These are phyloP conservation scores for Pestalotiopsis sp. DNA, from an alignment of 2,329 filamentous ascomycete species.

Conservation along the genomic window DNA sequence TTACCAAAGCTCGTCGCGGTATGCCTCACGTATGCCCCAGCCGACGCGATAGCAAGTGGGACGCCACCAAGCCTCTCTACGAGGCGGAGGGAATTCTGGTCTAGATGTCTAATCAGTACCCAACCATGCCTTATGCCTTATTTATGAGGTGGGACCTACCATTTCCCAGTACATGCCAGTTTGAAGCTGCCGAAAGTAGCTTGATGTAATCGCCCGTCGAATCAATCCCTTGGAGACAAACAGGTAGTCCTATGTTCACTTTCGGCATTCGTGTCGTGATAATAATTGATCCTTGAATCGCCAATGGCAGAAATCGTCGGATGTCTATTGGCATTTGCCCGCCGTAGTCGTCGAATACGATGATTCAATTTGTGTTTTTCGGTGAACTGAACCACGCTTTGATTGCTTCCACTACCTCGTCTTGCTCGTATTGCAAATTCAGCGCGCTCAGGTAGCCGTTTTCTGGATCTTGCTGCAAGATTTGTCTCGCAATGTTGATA, in stretches of 20 bases:
- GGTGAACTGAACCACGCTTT: conserved; percentile 38
- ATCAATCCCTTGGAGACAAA: conserved; percentile 36
- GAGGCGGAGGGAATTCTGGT: conserved; percentile 32
- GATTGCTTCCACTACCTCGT: conserved; percentile 33
- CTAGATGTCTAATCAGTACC: conserved; percentile 20
- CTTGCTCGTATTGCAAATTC: conserved; percentile 17
- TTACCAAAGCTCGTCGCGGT: conserved; percentile 36
- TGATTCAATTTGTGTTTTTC: conserved; percentile 39
- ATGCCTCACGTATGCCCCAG: conserved; percentile 45
- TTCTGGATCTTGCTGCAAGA: conserved; percentile 20
- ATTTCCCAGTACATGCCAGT: conserved; percentile 22
- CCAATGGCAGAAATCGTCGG: conserved; percentile 29
- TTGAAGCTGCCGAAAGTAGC: conserved; percentile 33
- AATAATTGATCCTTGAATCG: conserved; percentile 43
- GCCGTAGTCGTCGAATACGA: conserved; percentile 46
- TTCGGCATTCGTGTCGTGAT: conserved; percentile 40
- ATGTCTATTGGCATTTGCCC: conserved; percentile 40
- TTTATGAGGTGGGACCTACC: conserved; percentile 25
- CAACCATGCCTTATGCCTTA: conserved; percentile 10
- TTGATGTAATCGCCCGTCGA: conserved; percentile 31
- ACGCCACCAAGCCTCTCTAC: conserved; percentile 42
- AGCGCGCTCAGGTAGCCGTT: conserved; percentile 9
- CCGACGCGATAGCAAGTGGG: conserved; percentile 48
- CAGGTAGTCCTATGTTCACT: conserved; percentile 33
- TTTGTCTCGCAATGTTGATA: conserved; percentile 16